Percentiles rank a stretch among this genome's conserved stretches.
Conservation (phyloP, 192 early-diverging fungal genomes). For the Backusella macrospora region DNA sequence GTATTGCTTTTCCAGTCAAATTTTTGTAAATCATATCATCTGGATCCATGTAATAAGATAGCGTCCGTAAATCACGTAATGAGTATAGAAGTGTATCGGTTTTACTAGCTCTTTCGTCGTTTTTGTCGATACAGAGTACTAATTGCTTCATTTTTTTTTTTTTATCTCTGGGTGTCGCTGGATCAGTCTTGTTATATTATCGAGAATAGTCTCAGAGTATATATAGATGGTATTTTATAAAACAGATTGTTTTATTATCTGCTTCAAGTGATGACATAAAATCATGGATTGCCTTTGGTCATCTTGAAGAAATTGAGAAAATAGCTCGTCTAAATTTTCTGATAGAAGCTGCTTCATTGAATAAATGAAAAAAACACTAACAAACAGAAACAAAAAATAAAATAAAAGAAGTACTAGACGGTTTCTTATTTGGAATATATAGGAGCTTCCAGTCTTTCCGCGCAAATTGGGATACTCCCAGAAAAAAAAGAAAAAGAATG, state of each 20-base stretch:
- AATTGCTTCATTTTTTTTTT: no score
- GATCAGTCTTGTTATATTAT: no score
- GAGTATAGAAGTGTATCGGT: neutral
- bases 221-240: neutral
- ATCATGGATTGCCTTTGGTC: neutral
- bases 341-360: neutral
- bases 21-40: neutral
- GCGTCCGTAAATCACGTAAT: neutral
- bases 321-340: neutral
- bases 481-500: no score
- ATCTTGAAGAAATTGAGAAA: neutral
- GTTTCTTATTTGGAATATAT: no score
- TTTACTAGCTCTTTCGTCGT: neutral
- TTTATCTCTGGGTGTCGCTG: no score
- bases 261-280: neutral
- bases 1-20: neutral
- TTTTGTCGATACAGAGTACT: neutral
- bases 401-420: no score
- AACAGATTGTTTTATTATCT: neutral
- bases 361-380: no score
- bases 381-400: no score
- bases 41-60: neutral
- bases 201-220: no score
- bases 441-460: no score
- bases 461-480: no score